phyloP scores from a whole-genome alignment of 768 basidiomycete genomes.

The Collybiopsis confluens region DNA sequence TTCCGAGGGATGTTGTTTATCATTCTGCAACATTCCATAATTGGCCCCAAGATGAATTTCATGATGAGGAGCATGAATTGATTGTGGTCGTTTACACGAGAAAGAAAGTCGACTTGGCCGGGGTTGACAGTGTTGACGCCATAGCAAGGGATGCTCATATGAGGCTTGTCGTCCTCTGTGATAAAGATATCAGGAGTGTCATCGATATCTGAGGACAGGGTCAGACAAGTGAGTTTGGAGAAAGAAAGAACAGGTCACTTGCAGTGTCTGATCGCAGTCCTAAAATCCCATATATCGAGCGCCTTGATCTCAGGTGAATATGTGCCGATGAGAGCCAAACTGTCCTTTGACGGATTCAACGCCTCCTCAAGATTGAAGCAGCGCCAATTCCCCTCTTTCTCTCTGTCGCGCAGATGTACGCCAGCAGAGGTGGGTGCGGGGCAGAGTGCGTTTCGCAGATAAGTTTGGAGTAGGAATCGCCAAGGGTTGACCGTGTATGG shows the following conservation, averaged over 20 bases:
- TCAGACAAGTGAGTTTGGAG: background rate
- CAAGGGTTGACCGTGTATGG: too few relatives aligned
- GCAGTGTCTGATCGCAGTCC: constrained; percentile 1
- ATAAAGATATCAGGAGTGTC: background rate
- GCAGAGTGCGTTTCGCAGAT: constrained; percentile 2
- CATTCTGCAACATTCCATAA: background rate
- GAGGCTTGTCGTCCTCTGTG: background rate
- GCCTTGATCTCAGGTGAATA: background rate
- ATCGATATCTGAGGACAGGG: background rate
- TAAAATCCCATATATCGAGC: constrained; percentile 2
- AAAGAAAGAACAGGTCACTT: background rate
- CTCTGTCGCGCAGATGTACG: background rate
- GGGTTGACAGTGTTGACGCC: background rate
- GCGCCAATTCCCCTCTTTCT: background rate
- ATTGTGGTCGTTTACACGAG: background rate
- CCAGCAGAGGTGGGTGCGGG: background rate
- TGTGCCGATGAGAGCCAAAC: background rate
- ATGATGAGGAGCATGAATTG: background rate
- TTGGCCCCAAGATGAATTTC: background rate
- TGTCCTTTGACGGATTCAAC: background rate
- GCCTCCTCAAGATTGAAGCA: background rate
- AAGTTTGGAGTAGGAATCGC: constrained; percentile 1
- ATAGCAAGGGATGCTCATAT: background rate
- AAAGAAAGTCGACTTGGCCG: background rate
- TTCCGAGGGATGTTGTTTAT: background rate